Evolutionary conservation across 169 alveolate genomes (phyloP), one percentile per base, ranked within the genome.

Genomic region (Plasmodium billcollinsi): DNA sequence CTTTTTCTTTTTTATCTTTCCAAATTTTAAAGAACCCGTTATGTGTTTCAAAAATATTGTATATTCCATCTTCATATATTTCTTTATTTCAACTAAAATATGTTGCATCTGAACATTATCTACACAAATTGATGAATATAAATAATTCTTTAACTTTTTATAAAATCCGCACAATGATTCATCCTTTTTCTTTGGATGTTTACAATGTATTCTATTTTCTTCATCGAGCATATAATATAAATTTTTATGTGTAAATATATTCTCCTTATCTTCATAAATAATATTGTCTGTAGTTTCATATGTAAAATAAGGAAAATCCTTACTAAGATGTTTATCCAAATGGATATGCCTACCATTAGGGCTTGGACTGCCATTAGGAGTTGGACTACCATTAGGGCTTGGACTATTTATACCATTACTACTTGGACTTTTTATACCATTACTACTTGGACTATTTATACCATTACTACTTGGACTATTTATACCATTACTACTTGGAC

Each of bases 41-140:
- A 72, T 59, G 49, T 63, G 43, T 15, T 24, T 49, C 29, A 72
- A 26, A 61, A 86, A 86, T n/a, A 21, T 20, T 39, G 71, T 20
- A 15, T 71, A 71, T 2, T 86, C 78, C 74, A 86, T 59, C 33
- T 61, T 72, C 74, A 86, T 71, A 33, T 24, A 47, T 20, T 58
- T 86, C 21, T 86, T 86, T 65, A 39, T 59, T 14, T 86, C 65
- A 39, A 21, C 14, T 65, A 86, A 54, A 49, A 24, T 12, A 29
- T 70, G 14, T 67, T 70, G 65, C 12, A 71, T 15, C 0, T 67
- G 21, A 3, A n/a, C 29, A 70, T 72, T 47, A 52, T 70, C 52
- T 11, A 56, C 24, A 56, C 33, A 7, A 33, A 58, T 12, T 43
- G 24, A 20, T 14, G 69, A 45, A 29, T 71, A 70, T 11, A 67